Conservation (phyloP, 2,329 filamentous ascomycete genomes). For the Peltaster fructicola region DNA sequence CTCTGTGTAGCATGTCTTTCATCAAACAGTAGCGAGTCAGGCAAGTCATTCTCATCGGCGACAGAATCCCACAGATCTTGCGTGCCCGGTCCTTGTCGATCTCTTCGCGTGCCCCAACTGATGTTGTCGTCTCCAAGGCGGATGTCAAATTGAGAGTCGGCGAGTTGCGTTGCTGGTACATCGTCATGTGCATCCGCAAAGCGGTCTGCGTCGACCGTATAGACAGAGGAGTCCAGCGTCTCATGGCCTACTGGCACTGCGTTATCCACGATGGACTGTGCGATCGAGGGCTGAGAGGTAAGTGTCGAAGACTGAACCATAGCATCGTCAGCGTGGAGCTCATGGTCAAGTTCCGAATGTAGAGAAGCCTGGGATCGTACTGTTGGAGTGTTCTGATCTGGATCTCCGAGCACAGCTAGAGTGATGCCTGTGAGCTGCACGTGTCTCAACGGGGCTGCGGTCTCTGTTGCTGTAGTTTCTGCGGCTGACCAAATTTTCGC, state of each 20-base stretch:
- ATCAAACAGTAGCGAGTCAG: constrained; percentile 12
- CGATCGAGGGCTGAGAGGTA: constrained; percentile 1
- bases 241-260: no score
- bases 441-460: no score
- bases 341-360: no score
- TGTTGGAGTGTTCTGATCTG: no score
- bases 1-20: no score
- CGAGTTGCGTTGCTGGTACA: constrained; percentile 4
- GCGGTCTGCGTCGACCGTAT: constrained; percentile 19
- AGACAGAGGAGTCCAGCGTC: constrained; percentile 3
- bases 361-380: no score
- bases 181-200: constrained; percentile 26
- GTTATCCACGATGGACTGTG: no score
- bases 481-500: no score
- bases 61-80: constrained; percentile 18
- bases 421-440: no score
- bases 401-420: no score
- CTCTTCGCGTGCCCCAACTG: constrained; percentile 18
- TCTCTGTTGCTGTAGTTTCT: no score
- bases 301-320: constrained; percentile 1
- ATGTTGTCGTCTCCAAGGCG: constrained; percentile 20
- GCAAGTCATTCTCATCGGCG: constrained; percentile 15
- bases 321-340: no score
- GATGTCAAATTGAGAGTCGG: constrained; percentile 16
- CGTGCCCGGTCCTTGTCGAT: constrained; percentile 9